Evolutionary conservation across 2,329 filamentous ascomycete genomes (phyloP), one percentile per base, ranked within the genome.

Genomic region (Venturia oleaginea): DNA sequence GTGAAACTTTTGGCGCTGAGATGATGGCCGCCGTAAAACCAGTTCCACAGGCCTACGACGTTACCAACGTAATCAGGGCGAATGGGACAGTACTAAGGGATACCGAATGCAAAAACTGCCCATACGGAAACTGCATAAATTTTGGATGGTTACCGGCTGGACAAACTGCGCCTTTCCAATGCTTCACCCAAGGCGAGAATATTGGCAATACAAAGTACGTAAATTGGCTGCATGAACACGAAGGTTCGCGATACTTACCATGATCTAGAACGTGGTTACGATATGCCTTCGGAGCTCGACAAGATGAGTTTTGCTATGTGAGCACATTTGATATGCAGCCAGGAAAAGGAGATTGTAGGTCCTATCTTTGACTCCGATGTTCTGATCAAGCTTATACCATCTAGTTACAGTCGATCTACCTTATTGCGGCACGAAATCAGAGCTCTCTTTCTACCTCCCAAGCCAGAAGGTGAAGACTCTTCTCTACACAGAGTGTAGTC

Each of bases 41-140:
- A 17, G 57, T 37, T 37, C 57, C 57, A 22, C 32, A 37, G 17
- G 57, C 57, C 32, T 59, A 59, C 27, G 57, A 59, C 40, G 22
- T 27, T n/a, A 11, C 57, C 19, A 59, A 15, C n/a, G 34, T 27
- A 15, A 13, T 27, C 5, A 37, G 57, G 32, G 7, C 22, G 32
- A 59, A 59, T 8, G 57, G 32, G 11, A 59, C 57, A 22, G 22
- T 30, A 17, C 34, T 27, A 27, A 43, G 60, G 30, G 60, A 62
- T 48, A 34, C 60, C 11, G 61, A 63, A 57, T 63, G 61, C 61
- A 63, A 63, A 30, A 63, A 63, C n/a, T 63, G 61, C 17, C 61
- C 61, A 13, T 63, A 63, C 34, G 43, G 19, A 15, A 42, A 46
- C 4, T 63, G 61, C n/a, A 32, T 63, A 27, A 63, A 63, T 27